Evolutionary conservation across 2,329 filamentous ascomycete species (phyloP).

Genomic region (Salinomyces thailandicus): DNA sequence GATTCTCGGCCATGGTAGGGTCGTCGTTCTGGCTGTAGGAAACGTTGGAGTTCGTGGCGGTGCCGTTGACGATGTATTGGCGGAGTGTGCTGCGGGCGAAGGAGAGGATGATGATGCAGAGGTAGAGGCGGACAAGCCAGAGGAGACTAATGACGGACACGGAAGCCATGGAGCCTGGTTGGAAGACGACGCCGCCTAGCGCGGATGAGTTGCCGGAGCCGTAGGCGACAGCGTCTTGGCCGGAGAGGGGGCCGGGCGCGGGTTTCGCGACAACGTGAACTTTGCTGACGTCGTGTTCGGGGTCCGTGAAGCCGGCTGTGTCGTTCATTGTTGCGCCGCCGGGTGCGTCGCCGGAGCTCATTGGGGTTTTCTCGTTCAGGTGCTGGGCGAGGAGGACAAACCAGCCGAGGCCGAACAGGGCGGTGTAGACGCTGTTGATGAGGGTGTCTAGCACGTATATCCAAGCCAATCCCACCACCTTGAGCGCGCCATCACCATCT

Average conservation of each 20-base stretch:
- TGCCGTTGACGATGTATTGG: conserved; percentile 47
- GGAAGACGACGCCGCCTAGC: conserved; percentile 54
- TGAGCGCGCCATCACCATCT: conserved; percentile 45
- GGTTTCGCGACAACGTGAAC: conserved; percentile 45
- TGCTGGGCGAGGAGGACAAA: conserved; percentile 62
- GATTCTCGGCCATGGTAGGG: conserved; percentile 45
- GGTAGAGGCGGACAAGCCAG: conserved; percentile 70
- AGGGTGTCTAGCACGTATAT: conserved; percentile 74
- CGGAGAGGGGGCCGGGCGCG: conserved; percentile 34
- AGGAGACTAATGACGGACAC: conserved; percentile 65
- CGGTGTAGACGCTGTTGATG: conserved; percentile 73
- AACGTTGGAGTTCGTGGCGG: conserved; percentile 3
- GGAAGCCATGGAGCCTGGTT: conserved; percentile 60
- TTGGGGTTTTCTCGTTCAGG: conserved; percentile 33
- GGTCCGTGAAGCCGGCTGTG: conserved; percentile 54
- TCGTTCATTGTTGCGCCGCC: conserved; percentile 50
- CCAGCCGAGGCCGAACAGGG: conserved; percentile 74
- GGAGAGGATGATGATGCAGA: conserved; percentile 71
- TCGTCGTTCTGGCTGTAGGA: conserved; percentile 34
- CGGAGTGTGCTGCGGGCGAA: conserved; percentile 69
- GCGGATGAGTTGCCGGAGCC: conserved; percentile 16
- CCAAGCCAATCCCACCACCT: conserved; percentile 73
- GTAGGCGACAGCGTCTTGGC: conserved; percentile 45
- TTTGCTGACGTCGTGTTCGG: conserved; percentile 44
- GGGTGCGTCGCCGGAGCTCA: conserved; percentile 18